Percentiles rank a stretch among this genome's conserved stretches.
Conservation (phyloP, 371 early-diverging fungal species). For the Mortierella sp. region DNA sequence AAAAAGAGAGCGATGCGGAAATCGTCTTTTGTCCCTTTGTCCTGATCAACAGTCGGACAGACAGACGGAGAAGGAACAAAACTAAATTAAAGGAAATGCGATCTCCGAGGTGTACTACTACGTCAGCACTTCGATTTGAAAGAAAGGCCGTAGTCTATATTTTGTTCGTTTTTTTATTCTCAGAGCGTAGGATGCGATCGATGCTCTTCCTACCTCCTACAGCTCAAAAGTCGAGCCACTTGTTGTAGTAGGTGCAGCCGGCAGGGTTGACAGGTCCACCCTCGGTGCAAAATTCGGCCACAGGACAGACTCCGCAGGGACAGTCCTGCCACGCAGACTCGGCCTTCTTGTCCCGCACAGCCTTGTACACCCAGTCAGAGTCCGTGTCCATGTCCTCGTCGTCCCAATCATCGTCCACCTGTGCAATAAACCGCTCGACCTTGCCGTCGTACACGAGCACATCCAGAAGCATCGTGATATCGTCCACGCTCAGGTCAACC, state of each 20-base stretch:
- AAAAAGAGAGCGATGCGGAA: neutral
- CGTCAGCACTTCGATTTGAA: too few species aligned
- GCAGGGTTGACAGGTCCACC: constrained; percentile 82
- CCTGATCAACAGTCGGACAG: constrained; percentile 6
- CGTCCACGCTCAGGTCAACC: constrained; percentile 79
- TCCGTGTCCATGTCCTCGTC: constrained; percentile 61
- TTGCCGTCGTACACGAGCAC: constrained; percentile 93
- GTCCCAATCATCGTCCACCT: constrained; percentile 66
- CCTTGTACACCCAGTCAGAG: constrained; percentile 83
- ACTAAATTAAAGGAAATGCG: neutral
- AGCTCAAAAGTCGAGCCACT: constrained; percentile 74
- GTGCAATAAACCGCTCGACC: constrained; percentile 75
- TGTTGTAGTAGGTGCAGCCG: constrained; percentile 82
- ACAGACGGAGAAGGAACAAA: neutral
- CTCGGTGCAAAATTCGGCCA: constrained; percentile 76
- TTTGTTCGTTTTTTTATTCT: neutral
- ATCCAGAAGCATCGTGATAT: constrained; percentile 88
- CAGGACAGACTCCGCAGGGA: constrained; percentile 91
- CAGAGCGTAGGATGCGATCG: too few species aligned
- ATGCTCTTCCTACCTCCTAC: neutral
- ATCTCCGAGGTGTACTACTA: constrained; percentile 4
- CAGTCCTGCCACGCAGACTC: constrained; percentile 78
- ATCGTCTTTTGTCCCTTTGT: too few species aligned
- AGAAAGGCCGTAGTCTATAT: too few species aligned
- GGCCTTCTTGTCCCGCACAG: constrained; percentile 64